Conservation (phyloP, 2,329 filamentous ascomycete genomes). For the Pseudogymnoascus sp. region DNA sequence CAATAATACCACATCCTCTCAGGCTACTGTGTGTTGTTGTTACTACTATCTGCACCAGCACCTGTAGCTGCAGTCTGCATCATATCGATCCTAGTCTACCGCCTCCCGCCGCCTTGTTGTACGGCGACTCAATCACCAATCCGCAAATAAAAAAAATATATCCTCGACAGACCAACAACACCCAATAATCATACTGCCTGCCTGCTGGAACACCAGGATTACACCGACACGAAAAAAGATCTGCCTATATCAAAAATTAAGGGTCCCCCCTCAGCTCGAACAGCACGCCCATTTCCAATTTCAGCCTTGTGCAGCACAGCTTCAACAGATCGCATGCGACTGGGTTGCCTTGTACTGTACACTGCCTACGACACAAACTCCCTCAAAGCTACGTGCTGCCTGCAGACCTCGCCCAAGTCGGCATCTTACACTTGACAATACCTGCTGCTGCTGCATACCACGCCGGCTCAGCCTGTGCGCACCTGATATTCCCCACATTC, state of each 20-base stretch:
- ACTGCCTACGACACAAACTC: neutral
- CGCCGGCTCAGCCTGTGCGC: conserved; percentile 6
- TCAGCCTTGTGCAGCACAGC: conserved; percentile 6
- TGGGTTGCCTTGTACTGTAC: neutral
- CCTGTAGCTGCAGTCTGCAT: neutral
- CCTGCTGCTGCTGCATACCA: conserved; percentile 10
- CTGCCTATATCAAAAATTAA: neutral
- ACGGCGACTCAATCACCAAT: neutral
- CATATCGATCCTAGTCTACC: conserved; percentile 1
- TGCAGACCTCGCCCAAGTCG: conserved; percentile 1
- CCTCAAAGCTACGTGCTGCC: neutral
- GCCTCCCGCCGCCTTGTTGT: conserved; percentile 4
- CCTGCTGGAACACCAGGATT: conserved; percentile 7
- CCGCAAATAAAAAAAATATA: neutral
- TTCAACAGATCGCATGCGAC: neutral
- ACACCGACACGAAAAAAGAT: neutral
- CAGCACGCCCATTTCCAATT: neutral
- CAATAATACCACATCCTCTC: neutral
- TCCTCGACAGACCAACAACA: neutral
- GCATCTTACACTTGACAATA: neutral
- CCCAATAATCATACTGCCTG: neutral
- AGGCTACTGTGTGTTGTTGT: neutral
- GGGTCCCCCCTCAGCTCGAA: neutral
- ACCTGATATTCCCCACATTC: conserved; percentile 8
- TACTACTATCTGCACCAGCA: neutral